phyloP scores from a whole-genome alignment of 345 rosid species.

The Dipteronia dyeriana region DNA sequence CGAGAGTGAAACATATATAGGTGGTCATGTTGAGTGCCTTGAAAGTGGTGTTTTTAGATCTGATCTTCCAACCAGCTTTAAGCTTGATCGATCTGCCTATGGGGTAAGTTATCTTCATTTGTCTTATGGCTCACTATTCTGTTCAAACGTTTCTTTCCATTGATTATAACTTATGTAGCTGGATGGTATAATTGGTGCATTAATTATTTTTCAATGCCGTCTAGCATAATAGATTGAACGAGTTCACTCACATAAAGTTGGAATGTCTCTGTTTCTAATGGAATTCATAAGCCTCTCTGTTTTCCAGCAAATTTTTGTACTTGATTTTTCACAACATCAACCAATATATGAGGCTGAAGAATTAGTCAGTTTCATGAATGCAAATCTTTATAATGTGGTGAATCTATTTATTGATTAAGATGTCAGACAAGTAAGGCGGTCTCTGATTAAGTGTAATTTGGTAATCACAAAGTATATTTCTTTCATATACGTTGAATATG shows the following conservation, averaged over 20 bases:
- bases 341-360: conserved; percentile 6
- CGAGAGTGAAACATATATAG: conserved; percentile 96
- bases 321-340: not conserved
- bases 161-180: not conserved
- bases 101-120: conserved; percentile 51
- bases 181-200: not conserved
- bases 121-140: conserved; percentile 7
- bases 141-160: not conserved
- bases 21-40: conserved; percentile 98
- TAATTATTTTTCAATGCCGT: not conserved
- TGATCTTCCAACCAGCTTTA: conserved; percentile 88
- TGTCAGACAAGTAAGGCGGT: not conserved
- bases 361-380: conserved; percentile 6
- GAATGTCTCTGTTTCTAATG: not conserved
- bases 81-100: conserved; percentile 78
- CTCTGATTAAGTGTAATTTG: too few relatives aligned
- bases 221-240: not conserved
- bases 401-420: not conserved
- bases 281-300: not conserved
- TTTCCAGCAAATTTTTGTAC: not conserved
- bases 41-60: conserved; percentile 99
- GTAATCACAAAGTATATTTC: not conserved
- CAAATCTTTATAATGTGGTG: not conserved
- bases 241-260: not conserved
- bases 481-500: not conserved